Evolutionary conservation across 2,329 filamentous ascomycete species (phyloP).

Genomic region (Curvularia eragrostidis): DNA sequence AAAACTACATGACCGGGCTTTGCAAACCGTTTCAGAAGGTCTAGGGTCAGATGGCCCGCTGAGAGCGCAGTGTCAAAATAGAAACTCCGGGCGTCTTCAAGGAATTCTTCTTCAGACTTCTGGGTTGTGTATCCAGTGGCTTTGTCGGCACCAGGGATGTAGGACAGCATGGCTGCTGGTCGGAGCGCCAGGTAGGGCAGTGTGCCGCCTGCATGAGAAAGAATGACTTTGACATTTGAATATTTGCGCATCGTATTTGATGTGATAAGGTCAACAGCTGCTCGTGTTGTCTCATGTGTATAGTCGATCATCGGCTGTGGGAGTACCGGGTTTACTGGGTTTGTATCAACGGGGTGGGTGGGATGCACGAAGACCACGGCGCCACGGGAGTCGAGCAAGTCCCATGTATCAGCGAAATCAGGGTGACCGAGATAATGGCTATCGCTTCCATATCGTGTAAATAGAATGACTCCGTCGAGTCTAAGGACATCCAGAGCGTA

Average conservation of each 20-base stretch:
- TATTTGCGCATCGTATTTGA: not conserved
- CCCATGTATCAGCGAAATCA: not conserved
- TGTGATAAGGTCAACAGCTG: not conserved
- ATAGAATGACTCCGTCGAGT: not conserved
- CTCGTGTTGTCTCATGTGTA: not conserved
- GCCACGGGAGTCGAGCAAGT: not conserved
- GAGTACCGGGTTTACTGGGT: not conserved
- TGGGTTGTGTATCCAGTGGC: no score
- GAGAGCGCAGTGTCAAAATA: no score
- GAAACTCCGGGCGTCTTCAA: no score
- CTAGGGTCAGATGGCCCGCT: not conserved
- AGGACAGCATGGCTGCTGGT: not conserved
- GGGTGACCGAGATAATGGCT: not conserved
- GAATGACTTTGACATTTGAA: not conserved
- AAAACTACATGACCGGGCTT: not conserved
- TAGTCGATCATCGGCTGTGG: not conserved
- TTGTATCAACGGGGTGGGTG: not conserved
- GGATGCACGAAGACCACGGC: not conserved
- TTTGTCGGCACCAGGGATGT: no score
- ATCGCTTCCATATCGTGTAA: not conserved
- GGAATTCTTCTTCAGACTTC: no score
- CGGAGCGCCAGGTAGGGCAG: not conserved
- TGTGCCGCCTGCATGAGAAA: not conserved
- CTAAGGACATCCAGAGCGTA: not conserved
- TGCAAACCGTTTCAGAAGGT: not conserved